These are phyloP conservation scores for Fusarium humuli DNA, from an alignment of 2,329 filamentous ascomycete genomes.

Conservation along the genomic window DNA sequence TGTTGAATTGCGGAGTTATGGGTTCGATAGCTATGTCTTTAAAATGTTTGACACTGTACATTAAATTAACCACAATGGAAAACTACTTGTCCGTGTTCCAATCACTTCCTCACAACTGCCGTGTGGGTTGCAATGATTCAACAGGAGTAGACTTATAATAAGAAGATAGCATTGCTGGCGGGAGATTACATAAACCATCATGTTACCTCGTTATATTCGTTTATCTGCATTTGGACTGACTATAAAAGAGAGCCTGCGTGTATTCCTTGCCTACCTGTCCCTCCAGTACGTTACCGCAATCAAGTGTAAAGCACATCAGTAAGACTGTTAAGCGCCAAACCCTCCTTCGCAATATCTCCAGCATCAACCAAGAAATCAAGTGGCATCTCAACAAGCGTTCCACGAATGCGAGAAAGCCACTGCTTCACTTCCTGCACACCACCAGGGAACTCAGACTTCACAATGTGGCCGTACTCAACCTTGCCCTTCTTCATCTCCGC, in stretches of 20 bases:
- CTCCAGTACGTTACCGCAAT: background rate
- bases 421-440: slow-evolving; percentile 81
- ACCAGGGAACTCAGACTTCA: slow-evolving; percentile 79
- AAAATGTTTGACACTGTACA: slow-evolving; percentile 36
- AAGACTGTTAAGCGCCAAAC: slow-evolving; percentile 76
- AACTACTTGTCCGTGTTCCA: slow-evolving; percentile 14
- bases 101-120: background rate
- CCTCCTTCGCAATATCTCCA: slow-evolving; percentile 86
- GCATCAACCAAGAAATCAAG: slow-evolving; percentile 83
- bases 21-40: slow-evolving; percentile 31
- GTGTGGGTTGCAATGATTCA: background rate
- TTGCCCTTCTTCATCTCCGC: slow-evolving; percentile 62
- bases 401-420: slow-evolving; percentile 73
- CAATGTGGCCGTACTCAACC: slow-evolving; percentile 88
- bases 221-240: background rate
- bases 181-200: background rate
- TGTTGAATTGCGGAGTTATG: slow-evolving; percentile 44
- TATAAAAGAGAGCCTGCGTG: background rate
- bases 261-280: background rate
- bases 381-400: slow-evolving; percentile 89
- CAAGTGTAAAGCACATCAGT: slow-evolving; percentile 79
- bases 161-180: background rate
- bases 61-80: slow-evolving; percentile 17
- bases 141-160: background rate
- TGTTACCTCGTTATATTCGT: background rate